Evolutionary conservation across 129 eudicot species (phyloP), one percentile per base, ranked within the genome.

Genomic region (Helichrysum umbraculigerum): DNA sequence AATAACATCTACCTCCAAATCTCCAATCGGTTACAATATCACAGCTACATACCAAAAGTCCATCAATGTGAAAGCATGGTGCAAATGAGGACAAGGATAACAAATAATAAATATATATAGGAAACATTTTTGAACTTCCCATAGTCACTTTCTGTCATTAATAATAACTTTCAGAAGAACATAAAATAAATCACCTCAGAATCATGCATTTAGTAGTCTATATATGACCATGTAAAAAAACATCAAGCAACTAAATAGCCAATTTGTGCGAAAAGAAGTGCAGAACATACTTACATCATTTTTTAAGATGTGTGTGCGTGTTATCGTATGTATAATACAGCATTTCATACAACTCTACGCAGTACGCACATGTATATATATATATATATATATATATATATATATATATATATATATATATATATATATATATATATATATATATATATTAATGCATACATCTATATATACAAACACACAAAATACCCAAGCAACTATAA

Each of bases 401-500:
- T 11, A 9, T 25, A 25, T 2, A 25, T 19, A 16, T 20, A 59
- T 16, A 21, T 35, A 35, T 6, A 35, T 4, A 37, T 32, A 32
- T 25, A 42, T n/a, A n/a, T n/a, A n/a, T n/a, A n/a, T n/a, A n/a
- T n/a, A n/a, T n/a, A n/a, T n/a, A n/a, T n/a, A n/a, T n/a, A n/a
- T n/a, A n/a, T n/a, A n/a, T n/a, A n/a, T n/a, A n/a, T n/a, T n/a
- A 42, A 37, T 60, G 19, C 11, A 65, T 44, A 11, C 35, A 66
- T 2, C 7, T 54, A 67, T 33, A 32, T n/a, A 34, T 32, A 77
- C 65, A 65, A 20, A 34, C 51, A 35, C 16, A 30, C 67, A 68
- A 74, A 51, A 80, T 41, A 34, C 63, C 68, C 35, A 65, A 42
- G 44, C 68, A 57, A 54, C 16, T 35, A 41, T 77, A 84, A 89